Conservation (phyloP, 2,329 filamentous ascomycete genomes). For the Monosporascus sp. region DNA sequence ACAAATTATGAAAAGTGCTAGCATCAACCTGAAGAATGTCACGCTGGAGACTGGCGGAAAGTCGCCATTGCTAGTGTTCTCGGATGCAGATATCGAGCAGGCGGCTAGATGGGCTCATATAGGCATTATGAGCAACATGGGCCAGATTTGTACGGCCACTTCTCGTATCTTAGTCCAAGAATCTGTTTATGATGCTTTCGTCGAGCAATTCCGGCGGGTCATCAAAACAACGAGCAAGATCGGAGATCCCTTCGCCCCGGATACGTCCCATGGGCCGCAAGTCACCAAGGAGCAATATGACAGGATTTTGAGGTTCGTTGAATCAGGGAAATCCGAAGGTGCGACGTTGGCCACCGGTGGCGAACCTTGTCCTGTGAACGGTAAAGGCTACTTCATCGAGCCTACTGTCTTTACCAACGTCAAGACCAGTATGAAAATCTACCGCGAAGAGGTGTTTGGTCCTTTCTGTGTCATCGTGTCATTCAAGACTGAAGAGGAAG, state of each 20-base stretch:
- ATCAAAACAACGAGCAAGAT: constrained; percentile 56
- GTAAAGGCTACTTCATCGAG: constrained; percentile 41
- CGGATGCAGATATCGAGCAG: constrained; percentile 61
- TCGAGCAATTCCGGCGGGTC: constrained; percentile 54
- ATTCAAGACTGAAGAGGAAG: constrained; percentile 38
- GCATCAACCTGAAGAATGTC: constrained; percentile 60
- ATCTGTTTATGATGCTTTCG: constrained; percentile 55
- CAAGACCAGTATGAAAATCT: constrained; percentile 35
- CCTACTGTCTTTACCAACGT: constrained; percentile 41
- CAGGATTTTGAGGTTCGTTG: constrained; percentile 63
- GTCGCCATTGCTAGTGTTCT: constrained; percentile 58
- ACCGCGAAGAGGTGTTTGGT: constrained; percentile 41
- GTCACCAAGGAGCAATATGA: constrained; percentile 68
- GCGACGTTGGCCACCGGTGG: constrained; percentile 62
- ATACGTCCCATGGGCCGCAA: constrained; percentile 70
- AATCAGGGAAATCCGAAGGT: constrained; percentile 64
- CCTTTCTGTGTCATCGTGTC: constrained; percentile 37
- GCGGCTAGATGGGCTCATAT: constrained; percentile 54
- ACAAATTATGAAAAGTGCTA: constrained; percentile 70
- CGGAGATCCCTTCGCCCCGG: constrained; percentile 64
- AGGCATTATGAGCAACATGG: constrained; percentile 55
- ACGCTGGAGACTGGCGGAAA: constrained; percentile 65
- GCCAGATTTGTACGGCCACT: constrained; percentile 61
- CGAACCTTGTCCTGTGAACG: constrained; percentile 28
- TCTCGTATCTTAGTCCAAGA: constrained; percentile 62